A percentile compares a stretch with the other conserved stretches of the same genome.
phyloP scores from a whole-genome alignment of 176 grass and related monocot genomes.

The Cymbopogon citratus region DNA sequence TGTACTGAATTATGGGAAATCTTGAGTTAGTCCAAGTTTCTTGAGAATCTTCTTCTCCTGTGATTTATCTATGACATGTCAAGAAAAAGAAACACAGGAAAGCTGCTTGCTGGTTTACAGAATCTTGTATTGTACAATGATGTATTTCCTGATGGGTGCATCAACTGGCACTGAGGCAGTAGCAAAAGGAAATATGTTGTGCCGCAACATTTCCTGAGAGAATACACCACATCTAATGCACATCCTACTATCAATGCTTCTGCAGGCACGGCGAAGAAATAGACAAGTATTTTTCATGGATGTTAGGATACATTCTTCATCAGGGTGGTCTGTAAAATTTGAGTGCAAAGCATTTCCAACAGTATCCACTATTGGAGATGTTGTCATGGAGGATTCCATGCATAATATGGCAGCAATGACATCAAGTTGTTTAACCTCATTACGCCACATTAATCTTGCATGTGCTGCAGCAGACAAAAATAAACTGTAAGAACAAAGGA shows the following conservation, averaged over 20 bases:
- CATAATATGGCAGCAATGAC: slow-evolving; percentile 87
- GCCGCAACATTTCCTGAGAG: not conserved
- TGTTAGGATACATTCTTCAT: slow-evolving; percentile 83
- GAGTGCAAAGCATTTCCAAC: slow-evolving; percentile 68
- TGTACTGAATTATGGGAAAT: slow-evolving; percentile 7
- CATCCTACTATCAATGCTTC: not conserved
- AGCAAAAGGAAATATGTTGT: not conserved
- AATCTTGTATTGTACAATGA: not conserved
- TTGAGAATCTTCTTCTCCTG: slow-evolving; percentile 56
- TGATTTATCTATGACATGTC: slow-evolving; percentile 61
- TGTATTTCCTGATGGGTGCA: slow-evolving; percentile 1
- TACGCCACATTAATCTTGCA: slow-evolving; percentile 90
- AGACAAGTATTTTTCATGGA: not conserved
- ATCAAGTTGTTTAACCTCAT: slow-evolving; percentile 65
- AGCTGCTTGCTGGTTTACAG: not conserved
- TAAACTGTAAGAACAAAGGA: slow-evolving; percentile 6
- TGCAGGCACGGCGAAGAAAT: not conserved
- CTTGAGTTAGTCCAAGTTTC: slow-evolving; percentile 38
- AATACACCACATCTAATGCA: not conserved
- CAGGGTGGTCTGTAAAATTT: slow-evolving; percentile 77
- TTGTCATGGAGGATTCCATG: slow-evolving; percentile 93
- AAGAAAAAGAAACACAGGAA: slow-evolving; percentile 39
- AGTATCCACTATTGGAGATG: slow-evolving; percentile 63
- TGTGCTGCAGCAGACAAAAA: slow-evolving; percentile 52
- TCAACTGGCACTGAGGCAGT: not conserved